phyloP scores from a whole-genome alignment of 164 flowering plant genomes.

The Berberis vulgaris region DNA sequence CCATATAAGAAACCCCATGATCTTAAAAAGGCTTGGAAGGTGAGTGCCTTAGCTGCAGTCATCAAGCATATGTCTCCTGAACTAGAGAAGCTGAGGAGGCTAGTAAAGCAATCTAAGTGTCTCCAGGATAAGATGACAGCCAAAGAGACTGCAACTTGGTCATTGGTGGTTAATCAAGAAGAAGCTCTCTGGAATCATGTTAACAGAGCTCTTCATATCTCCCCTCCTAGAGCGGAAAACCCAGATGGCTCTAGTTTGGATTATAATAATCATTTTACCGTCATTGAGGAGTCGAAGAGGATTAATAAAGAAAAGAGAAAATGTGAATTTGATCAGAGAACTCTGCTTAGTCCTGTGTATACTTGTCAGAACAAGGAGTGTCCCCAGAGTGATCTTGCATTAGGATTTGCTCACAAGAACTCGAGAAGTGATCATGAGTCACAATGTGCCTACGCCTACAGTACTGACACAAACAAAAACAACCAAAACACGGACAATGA shows the following conservation, averaged over 20 bases:
- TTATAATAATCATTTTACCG: not conserved
- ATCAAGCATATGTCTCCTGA: slow-evolving; percentile 69
- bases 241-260: too few relatives aligned
- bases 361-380: slow-evolving; percentile 19
- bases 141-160: slow-evolving; percentile 63
- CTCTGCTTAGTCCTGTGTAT: not conserved
- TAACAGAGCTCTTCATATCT: too few relatives aligned
- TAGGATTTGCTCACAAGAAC: slow-evolving; percentile 13
- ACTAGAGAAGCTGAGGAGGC: slow-evolving; percentile 53
- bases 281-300: not conserved
- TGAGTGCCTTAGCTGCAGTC: slow-evolving; percentile 56
- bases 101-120: slow-evolving; percentile 63
- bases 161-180: slow-evolving; percentile 49
- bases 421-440: slow-evolving; percentile 21
- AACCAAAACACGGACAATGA: not conserved
- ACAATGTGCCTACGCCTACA: slow-evolving; percentile 3
- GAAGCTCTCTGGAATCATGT: slow-evolving; percentile 13
- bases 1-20: slow-evolving; percentile 81
- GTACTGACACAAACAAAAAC: not conserved
- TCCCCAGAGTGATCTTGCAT: slow-evolving; percentile 5
- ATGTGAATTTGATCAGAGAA: not conserved
- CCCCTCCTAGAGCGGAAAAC: too few relatives aligned
- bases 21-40: slow-evolving; percentile 68
- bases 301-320: slow-evolving; percentile 10
- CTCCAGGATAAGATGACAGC: slow-evolving; percentile 73